Evolutionary conservation across 2,329 filamentous ascomycete species (phyloP), one percentile per base, ranked within the genome.

Genomic region (Alternaria tenuissima): DNA sequence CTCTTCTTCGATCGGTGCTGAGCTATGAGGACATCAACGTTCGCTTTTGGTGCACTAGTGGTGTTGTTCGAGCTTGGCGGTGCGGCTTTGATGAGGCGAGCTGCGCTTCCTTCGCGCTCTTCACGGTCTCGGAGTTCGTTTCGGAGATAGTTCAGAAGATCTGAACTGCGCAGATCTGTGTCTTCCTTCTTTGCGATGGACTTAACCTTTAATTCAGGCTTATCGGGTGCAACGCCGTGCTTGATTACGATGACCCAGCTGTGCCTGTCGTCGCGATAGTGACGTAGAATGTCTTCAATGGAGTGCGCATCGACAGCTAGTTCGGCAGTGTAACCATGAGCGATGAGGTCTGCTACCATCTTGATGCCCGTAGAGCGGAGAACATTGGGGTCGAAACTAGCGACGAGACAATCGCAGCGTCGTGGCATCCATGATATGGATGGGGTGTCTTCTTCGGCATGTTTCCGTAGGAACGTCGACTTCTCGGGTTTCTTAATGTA

Each of bases 221-320:
- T 84, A 41, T 83, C 79, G 5, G 71, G 77, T 51, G 84, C 80
- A 82, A 89, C 70, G 79, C 88, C 79, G 87, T 91, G 90, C 76
- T 97, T 96, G 71, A 97, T 89, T 63, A 96, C 91, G 38, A 97
- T 87, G 61, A 97, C 88, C 92, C 94, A 98, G 26, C 87, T 90
- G 76, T 96, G 91, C 28, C 85, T 85, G 67, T 93, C 90, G 57
- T 93, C 91, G 14, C 90, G 86, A 72, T 96, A 91, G 71, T 89
- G 89, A 28, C 89, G 87, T 14, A 92, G 83, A 11, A 97, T 82
- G 63, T 95, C 92, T 81, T 97, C 93, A 0, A 91, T 86, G 0
- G 91, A 93, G 18, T 89, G 86, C 0, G 91, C 87, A 73, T 96
- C 92, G 28, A 89, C 87, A 6, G 93, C 92, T 30, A 99, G 84